Evolutionary conservation across 306 rosid genomes (phyloP).

Genomic region (Urtica urens): DNA sequence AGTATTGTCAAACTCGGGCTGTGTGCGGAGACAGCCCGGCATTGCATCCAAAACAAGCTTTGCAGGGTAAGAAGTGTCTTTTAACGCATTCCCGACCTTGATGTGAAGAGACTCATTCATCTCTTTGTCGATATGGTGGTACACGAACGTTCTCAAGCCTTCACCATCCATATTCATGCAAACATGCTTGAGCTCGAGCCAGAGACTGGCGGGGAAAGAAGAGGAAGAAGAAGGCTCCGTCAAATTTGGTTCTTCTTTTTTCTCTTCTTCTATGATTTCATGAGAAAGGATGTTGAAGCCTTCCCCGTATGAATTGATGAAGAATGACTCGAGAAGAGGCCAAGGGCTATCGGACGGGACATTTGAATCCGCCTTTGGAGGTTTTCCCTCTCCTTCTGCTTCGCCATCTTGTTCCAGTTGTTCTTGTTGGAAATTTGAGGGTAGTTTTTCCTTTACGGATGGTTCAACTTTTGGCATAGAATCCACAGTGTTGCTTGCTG

Average conservation of each 20-base stretch:
- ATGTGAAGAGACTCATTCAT: background rate
- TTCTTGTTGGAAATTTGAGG: too few relatives aligned
- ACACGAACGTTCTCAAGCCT: background rate
- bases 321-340: slow-evolving; percentile 1
- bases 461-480: slow-evolving; percentile 1
- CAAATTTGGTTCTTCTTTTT: background rate
- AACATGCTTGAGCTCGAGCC: background rate
- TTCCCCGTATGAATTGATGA: background rate
- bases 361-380: background rate
- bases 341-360: background rate
- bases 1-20: background rate
- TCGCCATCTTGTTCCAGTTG: too few relatives aligned
- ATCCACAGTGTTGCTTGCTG: slow-evolving; percentile 5
- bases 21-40: background rate
- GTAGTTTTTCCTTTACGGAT: background rate
- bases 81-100: background rate
- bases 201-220: background rate
- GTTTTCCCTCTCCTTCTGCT: too few relatives aligned
- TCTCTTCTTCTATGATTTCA: background rate
- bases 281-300: background rate
- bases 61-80: slow-evolving; percentile 1
- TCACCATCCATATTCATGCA: slow-evolving; percentile 3
- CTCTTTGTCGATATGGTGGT: background rate
- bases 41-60: slow-evolving; percentile 13
- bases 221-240: background rate